A percentile compares a stretch with the other conserved stretches of the same genome.
Conservation (phyloP, 1,139 yeast species). For the Magnusiomyces sp. region DNA sequence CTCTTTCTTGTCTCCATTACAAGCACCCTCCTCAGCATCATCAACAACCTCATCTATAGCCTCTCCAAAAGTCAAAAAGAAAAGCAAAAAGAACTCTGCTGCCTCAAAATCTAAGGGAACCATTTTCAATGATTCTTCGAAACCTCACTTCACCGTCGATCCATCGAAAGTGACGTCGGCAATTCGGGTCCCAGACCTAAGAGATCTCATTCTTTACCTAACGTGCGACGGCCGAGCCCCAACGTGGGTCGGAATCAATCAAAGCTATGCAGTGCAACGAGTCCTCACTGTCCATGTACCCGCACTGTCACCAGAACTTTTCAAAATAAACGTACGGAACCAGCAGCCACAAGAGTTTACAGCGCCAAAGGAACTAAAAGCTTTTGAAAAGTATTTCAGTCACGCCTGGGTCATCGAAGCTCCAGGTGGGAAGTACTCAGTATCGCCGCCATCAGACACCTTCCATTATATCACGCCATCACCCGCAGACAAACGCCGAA, state of each 20-base stretch:
- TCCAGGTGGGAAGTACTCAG: slow-evolving; percentile 56
- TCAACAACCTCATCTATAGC: background rate
- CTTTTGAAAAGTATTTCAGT: slow-evolving; percentile 37
- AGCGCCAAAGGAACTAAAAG: slow-evolving; percentile 26
- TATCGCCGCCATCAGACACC: slow-evolving; percentile 49
- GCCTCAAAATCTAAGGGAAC: slow-evolving; percentile 19
- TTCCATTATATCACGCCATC: background rate
- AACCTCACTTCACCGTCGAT: slow-evolving; percentile 25
- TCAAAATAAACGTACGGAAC: slow-evolving; percentile 25
- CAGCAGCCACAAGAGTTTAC: slow-evolving; percentile 3
- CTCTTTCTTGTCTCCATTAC: background rate
- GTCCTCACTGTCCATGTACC: slow-evolving; percentile 60
- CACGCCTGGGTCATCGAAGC: slow-evolving; percentile 39
- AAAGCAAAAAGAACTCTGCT: background rate
- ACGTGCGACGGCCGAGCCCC: slow-evolving; percentile 37
- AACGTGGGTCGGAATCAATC: slow-evolving; percentile 35
- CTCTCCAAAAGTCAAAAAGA: background rate
- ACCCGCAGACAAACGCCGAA: slow-evolving; percentile 2
- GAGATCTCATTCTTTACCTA: slow-evolving; percentile 45
- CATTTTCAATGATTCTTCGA: slow-evolving; percentile 21
- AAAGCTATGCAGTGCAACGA: slow-evolving; percentile 32
- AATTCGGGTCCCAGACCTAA: slow-evolving; percentile 30
- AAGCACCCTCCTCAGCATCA: background rate
- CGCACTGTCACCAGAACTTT: slow-evolving; percentile 47
- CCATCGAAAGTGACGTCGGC: slow-evolving; percentile 17